Conservation (phyloP, 331 rosid genomes). For the Quercus lobata region DNA sequence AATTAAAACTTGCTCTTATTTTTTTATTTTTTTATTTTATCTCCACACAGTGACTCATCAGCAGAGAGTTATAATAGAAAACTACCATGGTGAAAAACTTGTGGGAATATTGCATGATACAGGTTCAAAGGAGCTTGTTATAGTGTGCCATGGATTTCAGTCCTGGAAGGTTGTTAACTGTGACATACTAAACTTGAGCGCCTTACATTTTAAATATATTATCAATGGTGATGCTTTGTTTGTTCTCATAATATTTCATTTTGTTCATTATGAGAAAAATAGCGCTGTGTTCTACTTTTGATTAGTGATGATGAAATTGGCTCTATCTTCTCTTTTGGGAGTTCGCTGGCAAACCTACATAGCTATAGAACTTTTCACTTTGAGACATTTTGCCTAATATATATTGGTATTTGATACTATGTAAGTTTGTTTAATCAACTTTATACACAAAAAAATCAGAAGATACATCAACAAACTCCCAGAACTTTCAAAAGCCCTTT, state of each 20-base stretch:
- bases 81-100: constrained; percentile 64
- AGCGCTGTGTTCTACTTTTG: neutral
- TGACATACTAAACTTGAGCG: neutral
- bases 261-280: neutral
- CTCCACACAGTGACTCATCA: constrained; percentile 25
- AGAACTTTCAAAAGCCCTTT: too few relatives aligned
- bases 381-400: too few relatives aligned
- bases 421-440: too few relatives aligned
- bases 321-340: neutral
- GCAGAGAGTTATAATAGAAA: constrained; percentile 39
- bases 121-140: constrained; percentile 55
- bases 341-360: neutral
- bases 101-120: constrained; percentile 76
- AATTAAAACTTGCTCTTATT: neutral
- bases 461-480: too few relatives aligned
- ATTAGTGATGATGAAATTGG: neutral
- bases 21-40: constrained; percentile 4
- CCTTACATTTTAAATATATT: neutral
- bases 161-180: constrained; percentile 62
- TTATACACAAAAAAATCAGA: too few relatives aligned
- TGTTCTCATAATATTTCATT: neutral
- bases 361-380: neutral
- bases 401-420: too few relatives aligned
- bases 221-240: neutral
- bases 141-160: constrained; percentile 82